Base-by-base conservation (phyloP, 1,139 yeast genomes). In the Protomyces lactucae-debilis region DNA sequence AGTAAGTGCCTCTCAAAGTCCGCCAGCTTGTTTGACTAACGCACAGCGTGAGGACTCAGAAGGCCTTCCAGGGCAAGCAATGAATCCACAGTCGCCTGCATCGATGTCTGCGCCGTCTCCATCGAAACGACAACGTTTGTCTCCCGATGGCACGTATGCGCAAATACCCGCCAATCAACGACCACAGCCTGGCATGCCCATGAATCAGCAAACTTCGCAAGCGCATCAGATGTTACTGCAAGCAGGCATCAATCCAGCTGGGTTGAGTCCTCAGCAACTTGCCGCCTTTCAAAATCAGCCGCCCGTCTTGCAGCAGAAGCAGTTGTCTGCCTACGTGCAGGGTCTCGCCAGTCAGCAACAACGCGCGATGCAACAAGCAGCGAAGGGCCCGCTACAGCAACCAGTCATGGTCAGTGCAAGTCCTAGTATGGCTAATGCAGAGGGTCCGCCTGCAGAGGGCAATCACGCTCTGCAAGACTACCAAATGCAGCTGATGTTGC, bases 401-500 rank as follows among this genome's bases (percentile, higher is more conserved):
- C 36, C 55, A 9, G 37, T 40, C 9, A 25, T 54, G 36, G 57
- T 59, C 53, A 60, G 56, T 40, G 61, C 66, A 14, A 54, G 60
- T 12, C 61, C 64, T 3, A 64, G 57, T 21, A 55, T 55, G 57
- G 57, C 60, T 28, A 52, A 59, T 35, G 63, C 63, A 8, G 63
- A 59, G 36, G 61, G 55, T 3, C 55, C 61, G 4, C 57, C 63
- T 10, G 52, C 56, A 36, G 57, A 63, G 28, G 66, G 61, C 14
- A 67, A 66, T 64, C 75, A 74, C 61, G 82, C 83, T 3, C 76
- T 87, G 57, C 87, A 85, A 68, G 92, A 87, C 72, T 87, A 87
- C 73, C 93, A 87, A 73, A 83, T 83, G 81, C 93, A 87, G 74
- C 76, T 87, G 69, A 82, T 87, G 84, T 74, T 85, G 54, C 76